Base-by-base conservation (phyloP, 1,284 basidiomycete genomes). In the Lentinula novae-zelandiae region DNA sequence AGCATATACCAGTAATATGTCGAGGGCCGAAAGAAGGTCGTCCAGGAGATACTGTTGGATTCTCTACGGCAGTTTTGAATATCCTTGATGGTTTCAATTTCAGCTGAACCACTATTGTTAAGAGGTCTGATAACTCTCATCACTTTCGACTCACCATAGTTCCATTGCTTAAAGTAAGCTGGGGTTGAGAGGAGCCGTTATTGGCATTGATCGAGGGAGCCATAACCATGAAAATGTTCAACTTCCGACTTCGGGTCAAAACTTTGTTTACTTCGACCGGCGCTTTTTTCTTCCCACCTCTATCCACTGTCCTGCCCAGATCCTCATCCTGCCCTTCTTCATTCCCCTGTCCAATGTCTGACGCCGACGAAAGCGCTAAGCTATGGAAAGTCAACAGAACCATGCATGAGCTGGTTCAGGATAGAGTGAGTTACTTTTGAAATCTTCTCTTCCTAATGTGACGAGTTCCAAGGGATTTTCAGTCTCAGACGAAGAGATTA, bases 371-470 rank as follows among this genome's bases (percentile, higher is more conserved):
- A 72, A 81, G 84, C 58, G 87, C 94, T 57, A 87, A 90, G 70
- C 82, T 99, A 69, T 98, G 95, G 94, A 90, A 96, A 71, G 95
- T 99, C 65, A 96, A 96, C 76, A 81, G 93, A 69, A 99, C 97
- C 48, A 92, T 98, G 58, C 95, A 98, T 74, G 97, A 99, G 77
- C 87, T 99, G 61, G 93, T 96, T 63, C 87, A 90, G 71, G 97
- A 99, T 75, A 85, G 96, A 78, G 89, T 91, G 66, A 76, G 84
- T 67, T 27, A 27, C 3, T 60, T 48, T 39, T 53, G 40, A 5
- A 33, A 64, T 61, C 63, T 67, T 61, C 22, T 33, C 15, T 33
- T 65, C 61, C 64, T 31, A 50, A 61, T 67, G 64, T 57, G 58
- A 65, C 51, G 63, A 51, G 40, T 60, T 63, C 67, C 44, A 70